Conservation (phyloP, 2,329 filamentous ascomycete species). For the Trichoderma koningiopsis region DNA sequence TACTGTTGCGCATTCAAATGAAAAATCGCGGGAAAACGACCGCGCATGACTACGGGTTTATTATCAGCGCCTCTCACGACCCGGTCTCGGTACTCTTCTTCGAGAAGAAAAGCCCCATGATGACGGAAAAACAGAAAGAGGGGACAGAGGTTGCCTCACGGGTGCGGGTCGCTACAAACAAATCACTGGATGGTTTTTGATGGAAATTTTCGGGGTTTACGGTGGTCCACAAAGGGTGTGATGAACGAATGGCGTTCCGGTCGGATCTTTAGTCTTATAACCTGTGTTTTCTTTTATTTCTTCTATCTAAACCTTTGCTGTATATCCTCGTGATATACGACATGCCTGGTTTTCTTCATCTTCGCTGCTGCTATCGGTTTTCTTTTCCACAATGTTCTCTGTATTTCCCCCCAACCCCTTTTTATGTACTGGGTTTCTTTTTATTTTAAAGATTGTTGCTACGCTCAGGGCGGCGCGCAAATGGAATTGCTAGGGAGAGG, state of each 20-base stretch:
- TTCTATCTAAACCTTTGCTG: neutral
- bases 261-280: constrained; percentile 29
- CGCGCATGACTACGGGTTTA: constrained; percentile 15
- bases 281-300: neutral
- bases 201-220: constrained; percentile 24
- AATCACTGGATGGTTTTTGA: constrained; percentile 31
- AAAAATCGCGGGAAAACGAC: constrained; percentile 6
- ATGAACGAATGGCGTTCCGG: constrained; percentile 32
- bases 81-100: constrained; percentile 9
- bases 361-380: constrained; percentile 1
- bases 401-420: neutral
- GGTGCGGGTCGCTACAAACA: constrained; percentile 25
- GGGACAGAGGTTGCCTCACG: constrained; percentile 7
- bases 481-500: constrained; percentile 12
- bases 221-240: constrained; percentile 23
- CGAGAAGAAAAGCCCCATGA: constrained; percentile 13
- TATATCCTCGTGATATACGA: constrained; percentile 10
- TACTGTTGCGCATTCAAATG: constrained; percentile 4
- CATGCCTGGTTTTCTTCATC: constrained; percentile 3
- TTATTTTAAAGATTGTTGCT: constrained; percentile 23
- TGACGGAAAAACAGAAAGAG: neutral
- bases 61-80: constrained; percentile 14
- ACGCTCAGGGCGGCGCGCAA: constrained; percentile 23
- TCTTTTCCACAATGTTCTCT: constrained; percentile 14
- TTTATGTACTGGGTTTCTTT: constrained; percentile 9